Evolutionary conservation across 116 monocot genomes (phyloP).

Genomic region (Phalaenopsis hybrid): DNA sequence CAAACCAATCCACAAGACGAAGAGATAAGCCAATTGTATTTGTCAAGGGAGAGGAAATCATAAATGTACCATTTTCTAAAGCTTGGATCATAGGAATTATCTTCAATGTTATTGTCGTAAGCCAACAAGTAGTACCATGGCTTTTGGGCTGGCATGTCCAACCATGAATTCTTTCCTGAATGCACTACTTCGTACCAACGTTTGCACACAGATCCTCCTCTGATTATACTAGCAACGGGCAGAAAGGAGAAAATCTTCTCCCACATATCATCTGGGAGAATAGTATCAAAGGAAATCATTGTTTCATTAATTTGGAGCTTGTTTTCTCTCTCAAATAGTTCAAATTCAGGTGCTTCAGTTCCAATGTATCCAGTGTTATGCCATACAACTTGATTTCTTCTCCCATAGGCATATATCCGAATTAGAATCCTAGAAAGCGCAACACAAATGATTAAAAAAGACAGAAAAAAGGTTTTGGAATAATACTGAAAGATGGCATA

Average conservation of each 20-base stretch:
- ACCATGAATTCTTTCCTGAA: constrained; percentile 23
- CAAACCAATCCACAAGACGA: constrained; percentile 71
- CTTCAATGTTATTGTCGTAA: constrained; percentile 16
- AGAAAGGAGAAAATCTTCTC: constrained; percentile 58
- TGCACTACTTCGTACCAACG: constrained; percentile 53
- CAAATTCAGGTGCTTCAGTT: not conserved
- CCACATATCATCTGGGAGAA: constrained; percentile 59
- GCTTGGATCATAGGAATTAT: constrained; percentile 53
- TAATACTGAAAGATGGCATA: too few relatives aligned
- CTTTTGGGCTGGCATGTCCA: constrained; percentile 24
- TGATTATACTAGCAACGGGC: constrained; percentile 42
- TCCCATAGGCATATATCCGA: too few relatives aligned
- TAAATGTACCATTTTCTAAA: constrained; percentile 60
- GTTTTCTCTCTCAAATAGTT: not conserved
- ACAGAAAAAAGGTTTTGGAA: not conserved
- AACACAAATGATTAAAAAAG: not conserved
- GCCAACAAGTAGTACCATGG: constrained; percentile 95
- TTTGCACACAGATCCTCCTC: constrained; percentile 54
- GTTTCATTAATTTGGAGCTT: not conserved
- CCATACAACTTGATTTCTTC: not conserved
- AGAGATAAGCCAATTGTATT: constrained; percentile 57
- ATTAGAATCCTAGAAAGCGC: not conserved
- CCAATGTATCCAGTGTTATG: not conserved
- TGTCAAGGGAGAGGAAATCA: constrained; percentile 56
- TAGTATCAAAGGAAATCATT: constrained; percentile 32